Evolutionary conservation across 257 asterid species (phyloP), one percentile per base, ranked within the genome.

Genomic region (Gentiana straminea): DNA sequence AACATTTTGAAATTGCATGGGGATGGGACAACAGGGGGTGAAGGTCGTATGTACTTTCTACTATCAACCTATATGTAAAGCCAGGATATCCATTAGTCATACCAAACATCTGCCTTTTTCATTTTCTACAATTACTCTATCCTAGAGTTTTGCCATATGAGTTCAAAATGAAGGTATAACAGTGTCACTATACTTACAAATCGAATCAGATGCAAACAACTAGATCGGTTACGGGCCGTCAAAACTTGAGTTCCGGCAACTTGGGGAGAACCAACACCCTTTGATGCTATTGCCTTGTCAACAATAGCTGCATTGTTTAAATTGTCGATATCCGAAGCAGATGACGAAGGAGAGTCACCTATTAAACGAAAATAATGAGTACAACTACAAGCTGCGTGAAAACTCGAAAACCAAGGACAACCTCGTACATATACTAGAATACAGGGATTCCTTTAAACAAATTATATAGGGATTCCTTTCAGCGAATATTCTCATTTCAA

Each of bases 311-410:
- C 88, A 69, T 86, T 85, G 86, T 78, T 92, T 79, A 92, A 76
- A 78, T 88, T 88, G 80, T 92, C 98, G 50, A 88, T 76, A 77
- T 92, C 98, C 51, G 98, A 92, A 60, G 97, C 97, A 61, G 98
- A 92, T 54, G 98, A 92, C 61, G 97, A 85, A 70, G 98, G 97
- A 63, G 98, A 92, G 65, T 92, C 98, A 64, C 97, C 98, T 92
- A 70, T 34, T 46, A n/a, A 33, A 49, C 33, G 64, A 33, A 39
- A 36, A 61, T n/a, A 52, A 50, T 33, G 59, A 35, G 36, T 5
- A 15, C 24, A 15, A 15, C 24, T 55, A 58, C 55, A 60, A 52
- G 44, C 57, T 45, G 37, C 55, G 7, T 36, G 24, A 55, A 37
- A 4, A 7, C 55, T 9, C n/a, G 43, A 15, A 68, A 35, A 41